Percentiles rank a stretch among this genome's conserved stretches.
Conservation (phyloP, 164 flowering plant species). For the Sextonia rubra region DNA sequence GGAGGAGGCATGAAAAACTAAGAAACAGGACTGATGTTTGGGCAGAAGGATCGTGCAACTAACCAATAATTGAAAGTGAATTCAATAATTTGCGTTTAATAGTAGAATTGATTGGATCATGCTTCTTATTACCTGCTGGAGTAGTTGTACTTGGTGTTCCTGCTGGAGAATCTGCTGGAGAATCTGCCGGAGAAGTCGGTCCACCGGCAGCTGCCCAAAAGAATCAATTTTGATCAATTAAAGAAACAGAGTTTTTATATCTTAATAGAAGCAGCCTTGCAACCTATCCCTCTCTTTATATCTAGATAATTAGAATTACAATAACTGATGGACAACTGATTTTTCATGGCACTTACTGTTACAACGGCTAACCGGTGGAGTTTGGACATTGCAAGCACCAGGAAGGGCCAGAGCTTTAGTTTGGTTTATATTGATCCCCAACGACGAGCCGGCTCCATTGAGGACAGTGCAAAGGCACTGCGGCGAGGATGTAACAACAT, state of each 20-base stretch:
- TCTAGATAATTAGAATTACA: too few relatives aligned
- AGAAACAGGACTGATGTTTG: too few relatives aligned
- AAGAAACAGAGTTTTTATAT: too few relatives aligned
- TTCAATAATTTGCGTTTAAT: background rate
- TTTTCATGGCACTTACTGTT: slow-evolving; percentile 32
- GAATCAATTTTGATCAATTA: too few relatives aligned
- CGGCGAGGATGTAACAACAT: slow-evolving; percentile 50
- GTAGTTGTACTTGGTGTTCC: slow-evolving; percentile 1
- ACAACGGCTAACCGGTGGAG: slow-evolving; percentile 61
- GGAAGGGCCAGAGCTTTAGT: slow-evolving; percentile 72
- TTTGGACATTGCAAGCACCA: slow-evolving; percentile 62
- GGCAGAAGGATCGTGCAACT: background rate
- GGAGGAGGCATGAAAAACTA: too few relatives aligned
- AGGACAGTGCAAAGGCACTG: slow-evolving; percentile 62
- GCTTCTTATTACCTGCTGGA: background rate
- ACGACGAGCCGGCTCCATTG: slow-evolving; percentile 40
- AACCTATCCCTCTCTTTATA: too few relatives aligned
- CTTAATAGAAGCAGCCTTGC: background rate
- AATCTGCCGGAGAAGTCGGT: slow-evolving; percentile 14
- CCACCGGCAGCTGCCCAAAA: slow-evolving; percentile 15
- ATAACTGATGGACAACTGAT: too few relatives aligned
- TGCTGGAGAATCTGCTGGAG: background rate
- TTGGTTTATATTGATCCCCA: slow-evolving; percentile 62
- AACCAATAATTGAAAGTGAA: background rate
- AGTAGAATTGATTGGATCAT: background rate